Percentiles rank a stretch among this genome's conserved stretches.
These are phyloP conservation scores for Spergularia azorica DNA, from an alignment of 179 eudicot species.

Conservation along the genomic window DNA sequence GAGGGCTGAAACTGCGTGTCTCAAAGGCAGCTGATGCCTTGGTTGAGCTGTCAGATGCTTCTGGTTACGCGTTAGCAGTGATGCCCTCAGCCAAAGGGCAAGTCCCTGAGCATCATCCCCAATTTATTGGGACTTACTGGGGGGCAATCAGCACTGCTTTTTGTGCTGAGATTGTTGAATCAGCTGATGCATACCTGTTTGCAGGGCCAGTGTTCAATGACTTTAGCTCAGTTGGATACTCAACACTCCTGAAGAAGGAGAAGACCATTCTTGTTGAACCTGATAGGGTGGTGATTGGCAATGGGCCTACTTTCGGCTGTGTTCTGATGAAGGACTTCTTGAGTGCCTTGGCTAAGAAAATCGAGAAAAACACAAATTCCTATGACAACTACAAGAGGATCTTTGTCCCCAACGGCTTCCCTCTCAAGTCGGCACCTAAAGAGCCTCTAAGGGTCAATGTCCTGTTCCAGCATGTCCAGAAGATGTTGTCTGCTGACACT, in stretches of 20 bases:
- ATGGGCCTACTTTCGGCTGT: constrained; percentile 62
- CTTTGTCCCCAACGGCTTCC: constrained; percentile 62
- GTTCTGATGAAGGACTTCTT: constrained; percentile 80
- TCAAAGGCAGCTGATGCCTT: constrained; percentile 57
- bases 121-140: constrained; percentile 79
- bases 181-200: constrained; percentile 77
- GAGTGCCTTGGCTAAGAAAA: constrained; percentile 51
- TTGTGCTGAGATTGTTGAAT: constrained; percentile 76
- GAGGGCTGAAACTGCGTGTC: constrained; percentile 62
- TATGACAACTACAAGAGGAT: constrained; percentile 75
- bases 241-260: constrained; percentile 73
- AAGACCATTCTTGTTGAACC: constrained; percentile 70
- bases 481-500: constrained; percentile 56
- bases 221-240: constrained; percentile 78
- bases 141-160: constrained; percentile 70
- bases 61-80: constrained; percentile 62
- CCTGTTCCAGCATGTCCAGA: constrained; percentile 73
- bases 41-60: constrained; percentile 58
- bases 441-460: constrained; percentile 83
- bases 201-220: constrained; percentile 85
- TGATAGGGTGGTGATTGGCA: constrained; percentile 46
- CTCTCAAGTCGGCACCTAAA: constrained; percentile 44
- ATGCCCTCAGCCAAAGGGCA: constrained; percentile 84
- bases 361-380: constrained; percentile 59
- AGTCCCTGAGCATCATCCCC: constrained; percentile 68